phyloP scores from a whole-genome alignment of 2,329 filamentous ascomycete species.

The Xylariomycetidae sp. region DNA sequence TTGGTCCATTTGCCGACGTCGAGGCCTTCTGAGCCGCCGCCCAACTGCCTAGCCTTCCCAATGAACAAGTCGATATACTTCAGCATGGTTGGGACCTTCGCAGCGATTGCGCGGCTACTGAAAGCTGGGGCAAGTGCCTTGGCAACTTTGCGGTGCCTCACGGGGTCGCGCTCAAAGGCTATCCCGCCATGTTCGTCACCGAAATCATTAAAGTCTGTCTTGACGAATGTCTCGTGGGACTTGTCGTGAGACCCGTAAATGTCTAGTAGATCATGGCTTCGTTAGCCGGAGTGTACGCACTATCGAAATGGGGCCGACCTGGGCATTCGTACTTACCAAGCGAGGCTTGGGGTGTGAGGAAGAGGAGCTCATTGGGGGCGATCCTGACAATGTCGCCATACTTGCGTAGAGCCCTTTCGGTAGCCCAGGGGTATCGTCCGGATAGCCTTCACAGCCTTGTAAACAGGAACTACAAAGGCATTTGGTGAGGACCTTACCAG shows the following conservation, averaged over 20 bases:
- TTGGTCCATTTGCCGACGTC: slow-evolving; percentile 13
- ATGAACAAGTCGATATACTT: slow-evolving; percentile 17
- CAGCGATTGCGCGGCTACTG: slow-evolving; percentile 2
- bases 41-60: slow-evolving; percentile 8
- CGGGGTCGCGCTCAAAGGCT: slow-evolving; percentile 4
- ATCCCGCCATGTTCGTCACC: slow-evolving; percentile 2
- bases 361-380: slow-evolving; percentile 5
- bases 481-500: slow-evolving; percentile 2
- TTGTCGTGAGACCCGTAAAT: slow-evolving; percentile 1
- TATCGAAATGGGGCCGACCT: too few relatives aligned
- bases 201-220: slow-evolving; percentile 1
- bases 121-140: slow-evolving; percentile 5
- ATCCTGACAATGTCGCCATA: slow-evolving; percentile 8
- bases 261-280: too few relatives aligned
- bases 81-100: slow-evolving; percentile 16
- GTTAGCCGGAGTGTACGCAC: too few relatives aligned
- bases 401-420: slow-evolving; percentile 2
- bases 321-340: slow-evolving; percentile 3
- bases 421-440: slow-evolving; percentile 4
- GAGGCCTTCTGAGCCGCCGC: slow-evolving; percentile 1
- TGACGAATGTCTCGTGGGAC: slow-evolving; percentile 3
- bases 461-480: neutral
- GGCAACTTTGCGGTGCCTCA: slow-evolving; percentile 1
- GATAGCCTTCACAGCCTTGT: slow-evolving; percentile 1
- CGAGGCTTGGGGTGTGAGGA: slow-evolving; percentile 3